Evolutionary conservation across 305 asterid species (phyloP).

Genomic region (Fraxinus baroniana): DNA sequence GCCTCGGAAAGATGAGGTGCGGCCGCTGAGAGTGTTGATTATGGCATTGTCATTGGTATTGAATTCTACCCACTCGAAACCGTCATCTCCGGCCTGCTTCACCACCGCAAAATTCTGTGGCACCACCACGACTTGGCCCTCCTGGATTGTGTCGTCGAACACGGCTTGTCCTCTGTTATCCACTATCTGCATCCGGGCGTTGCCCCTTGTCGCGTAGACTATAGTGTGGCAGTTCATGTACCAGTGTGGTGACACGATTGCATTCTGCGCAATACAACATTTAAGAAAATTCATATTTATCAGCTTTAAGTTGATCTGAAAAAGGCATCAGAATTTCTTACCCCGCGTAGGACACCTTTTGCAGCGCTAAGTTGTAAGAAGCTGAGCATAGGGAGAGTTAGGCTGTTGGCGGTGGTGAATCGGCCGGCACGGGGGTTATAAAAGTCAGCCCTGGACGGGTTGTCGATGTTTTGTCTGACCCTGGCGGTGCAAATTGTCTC

Average conservation of each 20-base stretch:
- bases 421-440: conserved; percentile 71
- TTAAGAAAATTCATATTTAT: background rate
- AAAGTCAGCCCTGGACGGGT: conserved; percentile 58
- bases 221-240: conserved; percentile 53
- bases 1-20: conserved; percentile 62
- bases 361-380: conserved; percentile 59
- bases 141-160: conserved; percentile 41
- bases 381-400: conserved; percentile 59
- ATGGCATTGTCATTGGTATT: conserved; percentile 64
- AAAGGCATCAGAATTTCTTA: conserved; percentile 13
- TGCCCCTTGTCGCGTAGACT: conserved; percentile 52
- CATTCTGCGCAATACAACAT: conserved; percentile 38
- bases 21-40: conserved; percentile 65
- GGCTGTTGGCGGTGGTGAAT: conserved; percentile 52
- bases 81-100: conserved; percentile 57
- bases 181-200: conserved; percentile 50
- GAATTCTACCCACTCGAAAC: conserved; percentile 66
- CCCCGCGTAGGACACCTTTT: conserved; percentile 59
- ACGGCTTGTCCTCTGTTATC: conserved; percentile 60
- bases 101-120: conserved; percentile 60
- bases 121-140: conserved; percentile 61
- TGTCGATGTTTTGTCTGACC: conserved; percentile 50
- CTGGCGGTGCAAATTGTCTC: conserved; percentile 54
- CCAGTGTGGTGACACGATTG: conserved; percentile 63
- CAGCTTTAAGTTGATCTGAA: background rate